Base-by-base conservation (phyloP, 1,284 basidiomycete species). In the Ceratobasidium sp. region DNA sequence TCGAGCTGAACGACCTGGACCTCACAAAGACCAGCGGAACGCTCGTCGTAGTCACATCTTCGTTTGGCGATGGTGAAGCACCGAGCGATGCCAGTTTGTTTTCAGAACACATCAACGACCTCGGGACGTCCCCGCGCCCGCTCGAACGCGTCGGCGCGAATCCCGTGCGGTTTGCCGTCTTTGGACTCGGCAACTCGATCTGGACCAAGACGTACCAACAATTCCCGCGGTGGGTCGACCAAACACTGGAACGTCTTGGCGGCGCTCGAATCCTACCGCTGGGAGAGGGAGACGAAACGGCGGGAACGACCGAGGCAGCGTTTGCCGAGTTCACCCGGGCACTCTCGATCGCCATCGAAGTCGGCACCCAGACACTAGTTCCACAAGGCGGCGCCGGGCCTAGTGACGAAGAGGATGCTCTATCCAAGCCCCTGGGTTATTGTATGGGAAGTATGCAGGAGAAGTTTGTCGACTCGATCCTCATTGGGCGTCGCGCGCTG, bases 181-280 rank as follows among this genome's bases (percentile, higher is more conserved):
- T 68, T 54, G 66, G 66, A 5, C 50, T 68, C 10, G 66, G 66
- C 14, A 68, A 68, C 48, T 68, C 66, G n/a, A 68, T 68, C 20
- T 68, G 66, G 66, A 68, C 66, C n/a, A 68, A 68, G 30, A 68
- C 66, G 14, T 68, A 68, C 46, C 66, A 68, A n/a, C 66, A 68
- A 54, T 68, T 68, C 50, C 66, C 66, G 46, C 44, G 66, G n/a
- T 68, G 66, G 66, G 66, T 68, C 16, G 66, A 68, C 50, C n/a
- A 68, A 30, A 68, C 66, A 7, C 20, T 68, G 16, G 66, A 68
- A 18, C 66, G 66, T n/a, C 50, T 68, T 4, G 66, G 66, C 16
- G 66, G 66, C 4, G 50, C 14, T 30, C 66, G 66, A 33, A 68
- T 68, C 46, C 48, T 68, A 54, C 48, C 66, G 10, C 50, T 68